Conservation (phyloP, 305 asterid genomes). For the Fraxinus platypoda region DNA sequence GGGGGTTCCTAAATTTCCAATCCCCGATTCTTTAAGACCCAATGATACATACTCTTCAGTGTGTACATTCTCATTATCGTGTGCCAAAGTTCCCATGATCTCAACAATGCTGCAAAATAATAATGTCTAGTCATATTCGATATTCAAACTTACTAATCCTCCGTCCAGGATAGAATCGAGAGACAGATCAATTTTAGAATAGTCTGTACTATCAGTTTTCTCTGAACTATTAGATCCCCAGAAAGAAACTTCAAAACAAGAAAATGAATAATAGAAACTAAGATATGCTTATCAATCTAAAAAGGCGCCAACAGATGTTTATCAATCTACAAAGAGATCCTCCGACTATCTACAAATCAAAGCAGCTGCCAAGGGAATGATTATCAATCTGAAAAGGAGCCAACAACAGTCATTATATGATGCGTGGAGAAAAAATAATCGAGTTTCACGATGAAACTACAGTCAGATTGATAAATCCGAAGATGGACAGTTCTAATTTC, state of each 20-base stretch:
- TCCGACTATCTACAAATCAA: neutral
- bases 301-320: neutral
- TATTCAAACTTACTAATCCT: neutral
- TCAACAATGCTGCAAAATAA: constrained; percentile 36
- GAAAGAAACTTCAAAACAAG: neutral
- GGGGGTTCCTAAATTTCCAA: constrained; percentile 58
- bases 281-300: neutral
- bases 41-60: constrained; percentile 41
- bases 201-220: neutral
- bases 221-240: neutral
- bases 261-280: neutral
- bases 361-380: neutral
- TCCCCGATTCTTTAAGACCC: constrained; percentile 53
- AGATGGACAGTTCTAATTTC: neutral
- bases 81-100: constrained; percentile 58
- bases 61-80: constrained; percentile 37
- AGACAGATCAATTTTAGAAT: neutral
- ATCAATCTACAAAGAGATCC: neutral
- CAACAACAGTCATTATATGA: neutral
- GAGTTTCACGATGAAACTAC: neutral
- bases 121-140: neutral
- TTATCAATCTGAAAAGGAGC: neutral
- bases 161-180: neutral
- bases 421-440: neutral
- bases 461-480: neutral